phyloP scores from a whole-genome alignment of 768 basidiomycete species.

The Hericium erinaceus region DNA sequence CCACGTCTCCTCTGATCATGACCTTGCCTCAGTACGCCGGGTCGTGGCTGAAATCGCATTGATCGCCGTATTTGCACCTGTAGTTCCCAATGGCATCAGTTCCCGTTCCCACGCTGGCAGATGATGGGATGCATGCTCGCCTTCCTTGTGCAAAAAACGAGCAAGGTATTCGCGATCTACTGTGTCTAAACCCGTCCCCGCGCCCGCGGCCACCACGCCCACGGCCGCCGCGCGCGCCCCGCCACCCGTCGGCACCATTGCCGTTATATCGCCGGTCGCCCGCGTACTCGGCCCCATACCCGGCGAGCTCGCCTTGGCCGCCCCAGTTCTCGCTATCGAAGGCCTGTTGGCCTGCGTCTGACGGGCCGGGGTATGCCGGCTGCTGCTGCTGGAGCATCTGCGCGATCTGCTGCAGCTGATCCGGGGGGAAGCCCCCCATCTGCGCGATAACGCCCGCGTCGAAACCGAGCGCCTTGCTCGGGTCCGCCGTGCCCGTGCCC shows the following conservation, averaged over 20 bases:
- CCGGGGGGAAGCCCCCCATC: constrained; percentile 10
- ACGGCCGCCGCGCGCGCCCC: constrained; percentile 40
- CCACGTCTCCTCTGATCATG: not conserved
- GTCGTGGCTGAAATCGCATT: constrained; percentile 79
- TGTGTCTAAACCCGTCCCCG: constrained; percentile 62
- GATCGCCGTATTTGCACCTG: constrained; percentile 86
- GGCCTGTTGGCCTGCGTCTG: not conserved
- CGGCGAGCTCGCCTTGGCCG: constrained; percentile 7
- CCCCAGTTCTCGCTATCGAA: not conserved
- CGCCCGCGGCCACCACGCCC: constrained; percentile 42
- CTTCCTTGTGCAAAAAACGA: constrained; percentile 87
- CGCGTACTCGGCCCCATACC: constrained; percentile 7
- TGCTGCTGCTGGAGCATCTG: constrained; percentile 18
- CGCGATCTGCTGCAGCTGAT: constrained; percentile 15
- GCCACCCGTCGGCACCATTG: constrained; percentile 16
- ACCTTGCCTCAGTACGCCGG: constrained; percentile 10
- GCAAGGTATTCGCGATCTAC: constrained; percentile 77
- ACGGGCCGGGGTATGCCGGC: not conserved
- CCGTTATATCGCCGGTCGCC: constrained; percentile 16
- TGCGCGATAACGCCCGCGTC: constrained; percentile 3
- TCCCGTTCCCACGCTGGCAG: constrained; percentile 19
- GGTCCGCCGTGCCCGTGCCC: constrained; percentile 23
- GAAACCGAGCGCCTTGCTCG: constrained; percentile 29
- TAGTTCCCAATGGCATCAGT: constrained; percentile 38
- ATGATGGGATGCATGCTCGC: constrained; percentile 57